phyloP scores from a whole-genome alignment of 805 yeast species.

The Nakazawaea populi region DNA sequence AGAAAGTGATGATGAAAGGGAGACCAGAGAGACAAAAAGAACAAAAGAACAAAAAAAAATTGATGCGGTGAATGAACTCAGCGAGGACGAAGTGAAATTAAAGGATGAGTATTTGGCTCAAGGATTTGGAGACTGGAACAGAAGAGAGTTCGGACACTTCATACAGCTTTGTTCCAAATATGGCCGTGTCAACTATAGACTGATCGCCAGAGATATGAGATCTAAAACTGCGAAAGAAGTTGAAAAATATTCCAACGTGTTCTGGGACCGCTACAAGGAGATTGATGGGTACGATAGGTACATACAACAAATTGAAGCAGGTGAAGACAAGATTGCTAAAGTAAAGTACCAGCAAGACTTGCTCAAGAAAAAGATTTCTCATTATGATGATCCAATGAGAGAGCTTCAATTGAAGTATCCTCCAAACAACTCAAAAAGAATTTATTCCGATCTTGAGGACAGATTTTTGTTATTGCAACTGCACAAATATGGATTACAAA shows the following conservation, averaged over 20 bases:
- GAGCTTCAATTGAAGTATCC: slow-evolving; percentile 66
- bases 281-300: slow-evolving; percentile 72
- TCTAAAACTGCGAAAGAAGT: slow-evolving; percentile 57
- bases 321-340: slow-evolving; percentile 61
- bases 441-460: slow-evolving; percentile 67
- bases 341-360: slow-evolving; percentile 49
- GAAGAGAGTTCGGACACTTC: slow-evolving; percentile 69
- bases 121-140: slow-evolving; percentile 65
- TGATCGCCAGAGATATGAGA: slow-evolving; percentile 50
- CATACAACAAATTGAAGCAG: slow-evolving; percentile 62
- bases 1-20: slow-evolving; percentile 26
- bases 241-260: slow-evolving; percentile 47
- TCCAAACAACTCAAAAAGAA: slow-evolving; percentile 75
- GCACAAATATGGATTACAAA: slow-evolving; percentile 57
- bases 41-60: slow-evolving; percentile 50
- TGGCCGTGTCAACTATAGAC: slow-evolving; percentile 47
- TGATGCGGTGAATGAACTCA: slow-evolving; percentile 50
- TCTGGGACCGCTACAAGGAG: slow-evolving; percentile 56
- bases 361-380: slow-evolving; percentile 46
- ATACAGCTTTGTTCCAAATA: slow-evolving; percentile 63
- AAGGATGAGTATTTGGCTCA: slow-evolving; percentile 48
- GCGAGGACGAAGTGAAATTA: slow-evolving; percentile 51
- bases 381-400: slow-evolving; percentile 52
- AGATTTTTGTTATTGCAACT: slow-evolving; percentile 57
- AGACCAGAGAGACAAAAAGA: slow-evolving; percentile 20